Base-by-base conservation (phyloP, 1,284 basidiomycete species). In the Boletus mariae region DNA sequence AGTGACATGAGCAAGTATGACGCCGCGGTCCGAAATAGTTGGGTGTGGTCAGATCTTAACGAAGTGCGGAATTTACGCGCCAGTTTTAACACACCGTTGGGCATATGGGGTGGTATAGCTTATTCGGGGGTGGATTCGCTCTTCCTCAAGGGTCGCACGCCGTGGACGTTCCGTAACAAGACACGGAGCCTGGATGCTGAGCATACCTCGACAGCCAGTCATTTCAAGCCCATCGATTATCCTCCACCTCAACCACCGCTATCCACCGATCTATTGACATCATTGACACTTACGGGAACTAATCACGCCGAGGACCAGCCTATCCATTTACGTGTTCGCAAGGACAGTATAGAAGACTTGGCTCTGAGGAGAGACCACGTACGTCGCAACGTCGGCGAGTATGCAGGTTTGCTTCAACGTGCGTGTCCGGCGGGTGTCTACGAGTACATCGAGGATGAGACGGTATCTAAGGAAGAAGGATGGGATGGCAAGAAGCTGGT, bases 261-360 rank as follows among this genome's bases (percentile, higher is more conserved):
- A 15, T 95, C 92, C 7, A 98, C 97, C 40, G 96, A 99, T 70
- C 80, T 99, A 59, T 79, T 99, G 65, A 98, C 94, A 0, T 91
- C 90, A 31, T 83, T 99, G 34, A 81, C 90, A 6, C 79, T 98
- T 47, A 98, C 96, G 3, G 92, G 92, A 2, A 99, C 97, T 26
- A 98, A 98, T 71, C 97, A 99, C 68, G 86, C 92, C 15, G 96
- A 99, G 70, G 94, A 98, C 71, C 94, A 98, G 73, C 94, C 91
- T 0, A 78, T 94, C 10, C 96, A 99, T 73, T 76, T 99, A 43
- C 82, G 87, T 37, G 81, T 94, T 25, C 79, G 76, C 76, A 79
- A 83, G 63, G 76, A 80, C 7, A 66, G 63, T 11, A 72, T 65
- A 4, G 78, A 80, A 54, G 80, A 81, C 38, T 71, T 76, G 20